Percentiles rank a stretch among this genome's conserved stretches.
These are phyloP conservation scores for Phytophthora agathidicida DNA, from an alignment of 352 stramenopile genomes.

Conservation along the genomic window DNA sequence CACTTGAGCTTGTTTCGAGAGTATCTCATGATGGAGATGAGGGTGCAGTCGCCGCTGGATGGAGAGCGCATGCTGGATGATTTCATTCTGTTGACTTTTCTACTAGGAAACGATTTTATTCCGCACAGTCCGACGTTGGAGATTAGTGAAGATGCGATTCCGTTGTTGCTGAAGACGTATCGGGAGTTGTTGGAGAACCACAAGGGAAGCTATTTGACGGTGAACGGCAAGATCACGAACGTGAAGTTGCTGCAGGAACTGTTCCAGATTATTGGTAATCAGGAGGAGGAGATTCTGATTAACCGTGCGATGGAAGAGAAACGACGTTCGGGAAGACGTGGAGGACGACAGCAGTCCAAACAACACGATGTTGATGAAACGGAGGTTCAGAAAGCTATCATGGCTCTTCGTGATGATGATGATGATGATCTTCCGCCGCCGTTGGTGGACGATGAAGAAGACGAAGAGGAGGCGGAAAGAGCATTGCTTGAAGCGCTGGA, in stretches of 20 bases:
- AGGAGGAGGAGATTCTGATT: constrained; percentile 95
- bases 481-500: constrained; percentile 69
- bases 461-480: constrained; percentile 60
- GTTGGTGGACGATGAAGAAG: constrained; percentile 49
- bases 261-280: constrained; percentile 91
- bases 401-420: constrained; percentile 46
- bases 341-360: constrained; percentile 30
- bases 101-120: constrained; percentile 99
- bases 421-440: constrained; percentile 43
- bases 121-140: constrained; percentile 98
- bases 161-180: constrained; percentile 93
- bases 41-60: constrained; percentile 52
- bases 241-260: constrained; percentile 92
- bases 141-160: constrained; percentile 98
- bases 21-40: constrained; percentile 98
- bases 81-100: constrained; percentile 99
- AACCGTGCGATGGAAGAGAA: constrained; percentile 70
- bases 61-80: constrained; percentile 98
- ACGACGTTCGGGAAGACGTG: constrained; percentile 37
- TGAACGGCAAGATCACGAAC: constrained; percentile 91
- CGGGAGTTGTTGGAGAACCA: constrained; percentile 88
- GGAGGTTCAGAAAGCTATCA: constrained; percentile 52
- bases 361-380: constrained; percentile 56
- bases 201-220: constrained; percentile 92
- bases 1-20: constrained; percentile 97